Evolutionary conservation across 306 rosid genomes (phyloP).

Genomic region (Macrotyloma uniflorum): DNA sequence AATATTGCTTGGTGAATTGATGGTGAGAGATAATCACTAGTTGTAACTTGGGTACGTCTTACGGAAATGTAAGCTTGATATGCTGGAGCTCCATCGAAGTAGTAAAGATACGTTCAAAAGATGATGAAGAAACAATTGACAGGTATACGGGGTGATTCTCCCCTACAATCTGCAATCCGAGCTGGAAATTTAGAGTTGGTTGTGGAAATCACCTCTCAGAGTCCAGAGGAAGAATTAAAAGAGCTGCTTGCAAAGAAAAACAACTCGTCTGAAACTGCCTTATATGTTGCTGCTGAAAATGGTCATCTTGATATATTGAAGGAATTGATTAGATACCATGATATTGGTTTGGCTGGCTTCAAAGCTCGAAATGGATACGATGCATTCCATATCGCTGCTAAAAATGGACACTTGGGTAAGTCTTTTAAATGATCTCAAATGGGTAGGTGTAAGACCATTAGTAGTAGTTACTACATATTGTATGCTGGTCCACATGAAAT

Average conservation of each 20-base stretch:
- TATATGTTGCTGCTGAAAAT: slow-evolving; percentile 67
- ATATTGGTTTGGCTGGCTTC: slow-evolving; percentile 52
- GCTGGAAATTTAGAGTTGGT: slow-evolving; percentile 61
- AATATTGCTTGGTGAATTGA: slow-evolving; percentile 30
- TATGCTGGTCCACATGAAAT: slow-evolving; percentile 2
- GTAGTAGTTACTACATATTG: not conserved
- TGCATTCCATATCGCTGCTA: slow-evolving; percentile 83
- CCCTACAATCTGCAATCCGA: slow-evolving; percentile 63
- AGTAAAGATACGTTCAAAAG: slow-evolving; percentile 26
- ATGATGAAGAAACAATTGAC: slow-evolving; percentile 70
- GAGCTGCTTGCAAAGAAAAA: slow-evolving; percentile 63
- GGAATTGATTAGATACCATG: slow-evolving; percentile 58
- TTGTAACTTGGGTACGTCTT: slow-evolving; percentile 33
- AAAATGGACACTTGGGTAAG: slow-evolving; percentile 72
- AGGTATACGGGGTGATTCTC: slow-evolving; percentile 59
- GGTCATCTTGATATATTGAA: slow-evolving; percentile 60
- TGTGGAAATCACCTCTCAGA: slow-evolving; percentile 50
- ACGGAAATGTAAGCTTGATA: slow-evolving; percentile 22
- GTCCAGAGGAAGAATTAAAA: slow-evolving; percentile 54
- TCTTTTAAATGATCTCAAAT: slow-evolving; percentile 23
- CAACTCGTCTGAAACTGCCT: slow-evolving; percentile 66
- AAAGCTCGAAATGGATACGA: slow-evolving; percentile 78
- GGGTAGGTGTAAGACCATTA: not conserved
- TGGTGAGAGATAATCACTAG: slow-evolving; percentile 14
- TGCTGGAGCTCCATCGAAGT: slow-evolving; percentile 39